These are phyloP conservation scores for Mycena epipterygia DNA, from an alignment of 768 basidiomycete genomes.

Conservation along the genomic window DNA sequence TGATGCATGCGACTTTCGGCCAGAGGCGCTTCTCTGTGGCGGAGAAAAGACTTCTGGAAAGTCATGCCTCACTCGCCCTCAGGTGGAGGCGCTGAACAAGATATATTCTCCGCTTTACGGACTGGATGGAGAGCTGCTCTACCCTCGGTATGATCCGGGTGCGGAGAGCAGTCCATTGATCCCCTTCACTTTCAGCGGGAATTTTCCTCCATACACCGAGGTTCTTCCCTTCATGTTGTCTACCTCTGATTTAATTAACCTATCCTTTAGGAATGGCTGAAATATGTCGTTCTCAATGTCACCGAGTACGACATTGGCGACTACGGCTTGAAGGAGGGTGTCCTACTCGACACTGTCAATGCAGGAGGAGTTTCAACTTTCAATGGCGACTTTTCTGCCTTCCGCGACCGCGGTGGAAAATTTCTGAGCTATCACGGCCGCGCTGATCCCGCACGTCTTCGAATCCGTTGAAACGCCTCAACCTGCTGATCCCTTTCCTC, in stretches of 20 bases:
- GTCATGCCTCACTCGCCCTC: slow-evolving; percentile 33
- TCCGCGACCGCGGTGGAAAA: slow-evolving; percentile 40
- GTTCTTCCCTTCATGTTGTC: neutral
- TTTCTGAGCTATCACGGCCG: slow-evolving; percentile 40
- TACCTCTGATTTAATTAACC: neutral
- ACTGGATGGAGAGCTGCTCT: slow-evolving; percentile 26
- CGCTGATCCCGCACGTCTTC: slow-evolving; percentile 6
- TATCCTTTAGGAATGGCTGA: slow-evolving; percentile 19
- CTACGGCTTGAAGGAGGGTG: slow-evolving; percentile 13
- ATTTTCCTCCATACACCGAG: neutral
- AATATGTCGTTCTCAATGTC: slow-evolving; percentile 25
- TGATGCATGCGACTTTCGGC: slow-evolving; percentile 39
- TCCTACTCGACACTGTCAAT: slow-evolving; percentile 2
- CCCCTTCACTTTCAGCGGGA: neutral
- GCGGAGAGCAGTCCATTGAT: slow-evolving; percentile 6
- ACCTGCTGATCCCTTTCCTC: slow-evolving; percentile 1
- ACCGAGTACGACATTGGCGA: slow-evolving; percentile 9
- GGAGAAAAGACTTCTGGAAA: neutral
- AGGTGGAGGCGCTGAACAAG: slow-evolving; percentile 37
- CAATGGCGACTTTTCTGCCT: slow-evolving; percentile 33
- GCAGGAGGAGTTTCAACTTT: slow-evolving; percentile 26
- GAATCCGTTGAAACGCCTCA: neutral
- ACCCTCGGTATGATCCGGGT: slow-evolving; percentile 28
- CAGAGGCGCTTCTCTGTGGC: slow-evolving; percentile 37
- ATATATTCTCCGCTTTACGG: slow-evolving; percentile 38